A percentile compares a stretch with the other conserved stretches of the same genome.
Conservation (phyloP, 352 stramenopile species). For the Phytophthora kernoviae region DNA sequence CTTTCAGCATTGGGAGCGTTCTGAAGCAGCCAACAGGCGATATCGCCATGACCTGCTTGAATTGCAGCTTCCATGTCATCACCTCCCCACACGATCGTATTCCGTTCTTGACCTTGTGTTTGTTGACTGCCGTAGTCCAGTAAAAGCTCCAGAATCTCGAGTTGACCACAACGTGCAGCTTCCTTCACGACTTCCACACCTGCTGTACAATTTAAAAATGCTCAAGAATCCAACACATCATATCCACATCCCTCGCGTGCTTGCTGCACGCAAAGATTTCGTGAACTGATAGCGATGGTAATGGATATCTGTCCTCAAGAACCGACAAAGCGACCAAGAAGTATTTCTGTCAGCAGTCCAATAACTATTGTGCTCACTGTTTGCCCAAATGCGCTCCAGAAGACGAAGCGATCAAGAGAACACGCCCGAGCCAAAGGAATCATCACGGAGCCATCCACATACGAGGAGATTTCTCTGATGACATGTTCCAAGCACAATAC, state of each 20-base stretch:
- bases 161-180: constrained; percentile 8
- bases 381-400: constrained; percentile 23
- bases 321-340: constrained; percentile 13
- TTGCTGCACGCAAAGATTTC: constrained; percentile 3
- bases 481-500: constrained; percentile 12
- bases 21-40: constrained; percentile 15
- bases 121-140: constrained; percentile 4
- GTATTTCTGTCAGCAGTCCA: background rate
- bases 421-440: constrained; percentile 15
- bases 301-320: constrained; percentile 12
- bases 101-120: background rate
- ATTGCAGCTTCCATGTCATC: constrained; percentile 17
- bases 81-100: constrained; percentile 15
- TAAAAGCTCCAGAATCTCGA: constrained; percentile 19
- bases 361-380: constrained; percentile 4
- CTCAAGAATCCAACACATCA: constrained; percentile 12
- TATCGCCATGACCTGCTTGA: constrained; percentile 1
- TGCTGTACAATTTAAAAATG: constrained; percentile 15
- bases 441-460: constrained; percentile 16
- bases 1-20: constrained; percentile 7
- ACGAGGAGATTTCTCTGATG: constrained; percentile 11
- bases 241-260: constrained; percentile 8
- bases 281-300: constrained; percentile 20
- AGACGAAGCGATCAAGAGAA: constrained; percentile 3
- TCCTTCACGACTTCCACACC: constrained; percentile 19